These are phyloP conservation scores for Botrytis squamosa DNA, from an alignment of 2,329 filamentous ascomycete species.

Conservation along the genomic window DNA sequence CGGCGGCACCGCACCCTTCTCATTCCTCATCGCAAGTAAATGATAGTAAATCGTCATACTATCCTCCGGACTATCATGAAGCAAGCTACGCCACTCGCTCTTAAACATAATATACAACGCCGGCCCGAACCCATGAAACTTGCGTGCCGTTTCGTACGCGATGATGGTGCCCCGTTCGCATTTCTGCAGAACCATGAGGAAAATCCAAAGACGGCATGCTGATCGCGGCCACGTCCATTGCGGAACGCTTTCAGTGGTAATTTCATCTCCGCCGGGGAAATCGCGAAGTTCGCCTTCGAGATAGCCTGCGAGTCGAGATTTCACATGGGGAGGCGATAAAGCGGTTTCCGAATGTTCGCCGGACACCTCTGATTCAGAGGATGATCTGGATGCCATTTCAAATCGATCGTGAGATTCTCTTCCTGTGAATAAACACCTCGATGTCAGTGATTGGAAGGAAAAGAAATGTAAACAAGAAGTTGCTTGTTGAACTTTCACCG, in stretches of 20 bases:
- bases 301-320: background rate
- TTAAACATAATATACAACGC: background rate
- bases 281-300: background rate
- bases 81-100: background rate
- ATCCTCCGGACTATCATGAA: background rate
- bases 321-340: background rate
- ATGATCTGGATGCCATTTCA: background rate
- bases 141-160: background rate
- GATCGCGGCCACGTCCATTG: background rate
- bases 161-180: background rate
- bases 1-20: background rate
- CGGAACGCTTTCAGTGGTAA: background rate
- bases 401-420: background rate
- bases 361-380: background rate
- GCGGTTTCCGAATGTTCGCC: background rate
- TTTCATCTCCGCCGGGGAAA: background rate
- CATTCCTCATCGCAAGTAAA: background rate
- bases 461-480: background rate
- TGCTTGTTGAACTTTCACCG: background rate
- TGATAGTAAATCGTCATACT: background rate
- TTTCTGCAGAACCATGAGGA: background rate
- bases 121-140: background rate
- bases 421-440: background rate
- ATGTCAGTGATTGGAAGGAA: background rate
- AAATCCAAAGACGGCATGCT: background rate